Evolutionary conservation across 2,329 filamentous ascomycete species (phyloP).

Genomic region (Sporothrix humicola): DNA sequence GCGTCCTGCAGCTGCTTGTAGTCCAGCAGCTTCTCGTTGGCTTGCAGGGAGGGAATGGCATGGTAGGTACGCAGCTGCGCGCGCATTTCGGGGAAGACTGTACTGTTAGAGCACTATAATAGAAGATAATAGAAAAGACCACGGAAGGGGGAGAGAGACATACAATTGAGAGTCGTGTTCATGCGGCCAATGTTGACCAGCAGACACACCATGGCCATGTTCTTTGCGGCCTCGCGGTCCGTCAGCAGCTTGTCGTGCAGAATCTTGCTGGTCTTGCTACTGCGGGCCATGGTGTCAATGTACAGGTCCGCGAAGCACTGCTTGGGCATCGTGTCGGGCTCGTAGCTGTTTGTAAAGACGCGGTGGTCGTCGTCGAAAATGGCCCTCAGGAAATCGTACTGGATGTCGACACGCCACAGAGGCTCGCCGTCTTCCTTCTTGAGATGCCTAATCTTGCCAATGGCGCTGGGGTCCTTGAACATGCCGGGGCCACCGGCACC

Average conservation of each 20-base stretch:
- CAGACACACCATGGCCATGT: slow-evolving; percentile 99
- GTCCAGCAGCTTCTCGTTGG: slow-evolving; percentile 89
- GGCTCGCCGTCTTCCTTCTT: slow-evolving; percentile 91
- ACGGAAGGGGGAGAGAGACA: slow-evolving; percentile 42
- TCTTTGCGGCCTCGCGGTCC: slow-evolving; percentile 88
- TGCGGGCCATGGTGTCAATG: slow-evolving; percentile 97
- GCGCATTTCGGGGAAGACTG: slow-evolving; percentile 99
- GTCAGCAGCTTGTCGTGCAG: slow-evolving; percentile 94
- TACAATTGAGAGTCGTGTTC: slow-evolving; percentile 99
- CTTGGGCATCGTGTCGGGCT: slow-evolving; percentile 62
- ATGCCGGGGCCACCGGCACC: slow-evolving; percentile 37
- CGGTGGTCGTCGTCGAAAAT: slow-evolving; percentile 75
- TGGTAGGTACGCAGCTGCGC: slow-evolving; percentile 97
- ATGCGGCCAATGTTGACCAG: slow-evolving; percentile 96
- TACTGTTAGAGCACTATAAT: slow-evolving; percentile 36
- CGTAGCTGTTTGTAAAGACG: slow-evolving; percentile 93
- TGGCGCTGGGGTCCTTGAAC: slow-evolving; percentile 49
- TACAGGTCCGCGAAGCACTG: slow-evolving; percentile 94
- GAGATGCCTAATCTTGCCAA: slow-evolving; percentile 78
- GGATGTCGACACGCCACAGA: slow-evolving; percentile 85
- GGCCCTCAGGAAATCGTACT: slow-evolving; percentile 81
- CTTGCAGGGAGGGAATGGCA: slow-evolving; percentile 94
- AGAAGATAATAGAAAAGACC: slow-evolving; percentile 43
- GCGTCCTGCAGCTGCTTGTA: slow-evolving; percentile 99
- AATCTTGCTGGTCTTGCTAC: slow-evolving; percentile 99